Percentiles rank a stretch among this genome's conserved stretches.
phyloP scores from a whole-genome alignment of 768 basidiomycete species.

The Suillus ampliporus region DNA sequence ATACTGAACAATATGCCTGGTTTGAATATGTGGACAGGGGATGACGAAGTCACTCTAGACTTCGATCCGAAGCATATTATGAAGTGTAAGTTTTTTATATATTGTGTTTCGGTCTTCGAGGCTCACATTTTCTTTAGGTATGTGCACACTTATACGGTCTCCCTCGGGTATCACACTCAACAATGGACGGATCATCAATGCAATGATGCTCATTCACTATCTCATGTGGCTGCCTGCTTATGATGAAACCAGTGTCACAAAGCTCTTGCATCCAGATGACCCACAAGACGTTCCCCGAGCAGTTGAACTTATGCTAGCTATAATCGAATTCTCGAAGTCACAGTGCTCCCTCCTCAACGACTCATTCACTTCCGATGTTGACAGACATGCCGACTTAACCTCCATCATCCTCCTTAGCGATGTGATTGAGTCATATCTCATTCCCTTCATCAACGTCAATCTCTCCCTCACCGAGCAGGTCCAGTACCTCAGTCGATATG shows the following conservation, averaged over 20 bases:
- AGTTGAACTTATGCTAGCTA: too few species aligned
- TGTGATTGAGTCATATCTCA: background rate
- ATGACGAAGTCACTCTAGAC: slow-evolving; percentile 15
- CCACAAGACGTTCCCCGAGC: too few species aligned
- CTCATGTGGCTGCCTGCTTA: too few species aligned
- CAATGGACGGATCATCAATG: too few species aligned
- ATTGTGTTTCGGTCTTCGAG: too few species aligned
- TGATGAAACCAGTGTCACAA: too few species aligned
- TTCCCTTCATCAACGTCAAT: background rate
- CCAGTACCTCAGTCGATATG: background rate
- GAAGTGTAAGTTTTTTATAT: too few species aligned
- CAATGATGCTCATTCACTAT: too few species aligned
- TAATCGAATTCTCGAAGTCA: background rate
- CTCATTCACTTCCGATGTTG: background rate
- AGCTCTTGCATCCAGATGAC: too few species aligned
- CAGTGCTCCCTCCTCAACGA: background rate
- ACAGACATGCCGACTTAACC: background rate
- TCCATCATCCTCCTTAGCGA: background rate
- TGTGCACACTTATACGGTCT: too few species aligned
- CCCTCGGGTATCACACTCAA: too few species aligned
- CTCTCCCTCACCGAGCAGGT: background rate
- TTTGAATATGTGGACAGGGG: slow-evolving; percentile 19
- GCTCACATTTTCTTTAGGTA: too few species aligned
- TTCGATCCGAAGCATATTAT: slow-evolving; percentile 23
- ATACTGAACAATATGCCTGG: slow-evolving; percentile 14